These are phyloP conservation scores for Suillus discolor DNA, from an alignment of 768 basidiomycete species.

Conservation along the genomic window DNA sequence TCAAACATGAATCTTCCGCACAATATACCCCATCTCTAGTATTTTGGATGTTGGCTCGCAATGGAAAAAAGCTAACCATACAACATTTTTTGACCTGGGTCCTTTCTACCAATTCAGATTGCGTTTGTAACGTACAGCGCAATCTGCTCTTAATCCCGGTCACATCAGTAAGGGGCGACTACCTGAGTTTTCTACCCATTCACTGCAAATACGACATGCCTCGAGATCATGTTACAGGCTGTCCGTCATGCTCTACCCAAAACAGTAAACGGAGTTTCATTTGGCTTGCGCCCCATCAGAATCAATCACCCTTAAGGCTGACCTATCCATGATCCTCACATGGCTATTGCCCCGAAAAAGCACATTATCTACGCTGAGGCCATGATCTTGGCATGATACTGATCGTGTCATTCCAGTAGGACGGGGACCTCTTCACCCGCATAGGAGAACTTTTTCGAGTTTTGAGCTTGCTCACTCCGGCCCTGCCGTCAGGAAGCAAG, in stretches of 20 bases:
- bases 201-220: neutral
- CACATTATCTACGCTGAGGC: neutral
- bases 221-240: neutral
- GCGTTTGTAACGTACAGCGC: neutral
- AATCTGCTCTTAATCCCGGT: neutral
- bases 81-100: neutral
- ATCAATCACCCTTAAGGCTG: neutral
- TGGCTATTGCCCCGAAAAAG: neutral
- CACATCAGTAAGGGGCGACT: neutral
- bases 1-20: conserved; percentile 35
- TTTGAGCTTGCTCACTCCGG: neutral
- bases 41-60: neutral
- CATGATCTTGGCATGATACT: neutral
- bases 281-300: neutral
- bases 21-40: conserved; percentile 34
- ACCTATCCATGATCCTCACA: neutral
- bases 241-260: neutral
- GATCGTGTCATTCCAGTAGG: neutral
- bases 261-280: conserved; percentile 2
- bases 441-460: conserved; percentile 1
- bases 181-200: neutral
- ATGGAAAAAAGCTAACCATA: neutral
- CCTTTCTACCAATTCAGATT: neutral
- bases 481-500: no score
- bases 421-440: neutral